A percentile compares a stretch with the other conserved stretches of the same genome.
Evolutionary conservation across 1,284 basidiomycete genomes (phyloP).

Genomic region (Ustilago vetiveriae): DNA sequence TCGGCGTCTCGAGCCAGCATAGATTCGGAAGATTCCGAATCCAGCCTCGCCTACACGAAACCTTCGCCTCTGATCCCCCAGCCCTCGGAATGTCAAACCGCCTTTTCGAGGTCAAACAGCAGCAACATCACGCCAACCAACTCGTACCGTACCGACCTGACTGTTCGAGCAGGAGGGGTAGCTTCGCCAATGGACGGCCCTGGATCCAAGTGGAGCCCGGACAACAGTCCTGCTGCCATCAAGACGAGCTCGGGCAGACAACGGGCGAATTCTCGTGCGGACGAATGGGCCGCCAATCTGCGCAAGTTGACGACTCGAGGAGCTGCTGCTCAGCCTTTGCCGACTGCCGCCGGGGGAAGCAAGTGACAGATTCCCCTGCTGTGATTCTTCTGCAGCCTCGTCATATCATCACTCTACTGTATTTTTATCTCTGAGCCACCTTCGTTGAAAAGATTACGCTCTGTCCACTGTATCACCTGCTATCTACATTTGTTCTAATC

Average conservation of each 20-base stretch:
- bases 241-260: constrained; percentile 1
- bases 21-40: constrained; percentile 24
- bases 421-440: no score
- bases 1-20: constrained; percentile 20
- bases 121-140: constrained; percentile 41
- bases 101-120: no score
- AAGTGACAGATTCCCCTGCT: no score
- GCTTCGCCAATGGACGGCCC: no score
- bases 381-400: no score
- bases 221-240: constrained; percentile 9
- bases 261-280: constrained; percentile 34
- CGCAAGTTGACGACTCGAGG: constrained; percentile 14
- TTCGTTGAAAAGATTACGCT: no score
- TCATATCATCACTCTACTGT: no score
- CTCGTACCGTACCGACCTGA: constrained; percentile 27
- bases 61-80: constrained; percentile 25
- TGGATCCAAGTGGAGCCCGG: constrained; percentile 31
- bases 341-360: not conserved
- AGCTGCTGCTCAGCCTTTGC: not conserved
- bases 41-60: constrained; percentile 42
- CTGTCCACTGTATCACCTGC: no score
- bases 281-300: constrained; percentile 44
- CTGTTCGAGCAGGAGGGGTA: no score
- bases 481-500: no score
- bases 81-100: not conserved